Conservation (phyloP, 116 monocot species). For the Cymodocea nodosa region DNA sequence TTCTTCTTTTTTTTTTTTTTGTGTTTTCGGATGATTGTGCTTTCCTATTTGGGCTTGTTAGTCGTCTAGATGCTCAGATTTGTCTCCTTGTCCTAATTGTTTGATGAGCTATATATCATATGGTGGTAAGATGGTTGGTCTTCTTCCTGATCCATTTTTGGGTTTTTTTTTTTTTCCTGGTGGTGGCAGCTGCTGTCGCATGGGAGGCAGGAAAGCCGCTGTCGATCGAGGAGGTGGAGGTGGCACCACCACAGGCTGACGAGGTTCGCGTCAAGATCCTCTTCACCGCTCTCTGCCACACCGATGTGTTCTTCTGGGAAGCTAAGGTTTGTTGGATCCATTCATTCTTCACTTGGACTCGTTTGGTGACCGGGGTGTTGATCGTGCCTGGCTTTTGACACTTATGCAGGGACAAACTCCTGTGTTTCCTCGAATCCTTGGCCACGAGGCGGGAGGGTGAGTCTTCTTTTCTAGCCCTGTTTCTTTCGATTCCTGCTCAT, state of each 20-base stretch:
- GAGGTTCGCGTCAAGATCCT: slow-evolving; percentile 64
- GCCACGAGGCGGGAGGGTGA: slow-evolving; percentile 37
- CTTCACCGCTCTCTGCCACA: slow-evolving; percentile 63
- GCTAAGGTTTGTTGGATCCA: slow-evolving; percentile 27
- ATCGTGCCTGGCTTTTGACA: neutral
- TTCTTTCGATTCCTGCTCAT: neutral
- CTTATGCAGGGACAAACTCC: slow-evolving; percentile 21
- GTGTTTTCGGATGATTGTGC: neutral
- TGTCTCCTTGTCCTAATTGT: too few species aligned
- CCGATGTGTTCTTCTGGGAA: slow-evolving; percentile 68
- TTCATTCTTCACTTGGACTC: too few species aligned
- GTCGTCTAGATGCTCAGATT: neutral
- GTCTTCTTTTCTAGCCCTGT: neutral
- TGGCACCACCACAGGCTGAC: slow-evolving; percentile 16
- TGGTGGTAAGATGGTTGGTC: neutral
- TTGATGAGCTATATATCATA: too few species aligned
- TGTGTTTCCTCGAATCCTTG: slow-evolving; percentile 23
- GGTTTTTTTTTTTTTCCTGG: neutral
- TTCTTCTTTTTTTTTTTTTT: neutral
- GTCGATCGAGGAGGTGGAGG: slow-evolving; percentile 61
- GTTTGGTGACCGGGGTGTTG: too few species aligned
- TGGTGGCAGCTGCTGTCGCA: slow-evolving; percentile 49
- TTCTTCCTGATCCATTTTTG: neutral
- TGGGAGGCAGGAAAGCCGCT: slow-evolving; percentile 79
- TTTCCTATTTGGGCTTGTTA: neutral